Base-by-base conservation (phyloP, 345 rosid species). In the Cardiospermum halicacabum region DNA sequence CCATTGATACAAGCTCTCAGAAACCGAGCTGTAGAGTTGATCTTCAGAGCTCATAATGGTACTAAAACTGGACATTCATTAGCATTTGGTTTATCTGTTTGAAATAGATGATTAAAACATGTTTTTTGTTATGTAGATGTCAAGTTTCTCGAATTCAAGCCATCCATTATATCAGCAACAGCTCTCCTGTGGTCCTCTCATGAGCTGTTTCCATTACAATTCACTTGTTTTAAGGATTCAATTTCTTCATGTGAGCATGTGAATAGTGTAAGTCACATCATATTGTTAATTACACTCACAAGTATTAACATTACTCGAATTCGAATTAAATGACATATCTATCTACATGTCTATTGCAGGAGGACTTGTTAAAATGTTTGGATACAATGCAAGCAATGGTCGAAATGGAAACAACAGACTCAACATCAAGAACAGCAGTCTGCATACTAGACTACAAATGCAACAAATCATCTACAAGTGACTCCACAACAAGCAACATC, bases 161-260 rank as follows among this genome's bases (percentile, higher is more conserved):
- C 94, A 30, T 87, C 94, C 8, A 59, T 70, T 30, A 61, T 85
- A 40, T 84, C 90, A 26, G 94, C 90, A 63, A 79, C 94, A 9
- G 77, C 88, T 8, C 74, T 83, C 56, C 86, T 87, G 24, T 27
- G 68, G 11, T 81, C 94, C 9, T 73, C 81, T 40, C 72, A 80
- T 50, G 90, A 81, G 72, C 74, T 80, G 39, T 72, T 81, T 62
- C 90, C 94, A 4, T 2, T 78, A 56, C 88, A 83, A 19, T 79
- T 66, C 47, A 76, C 75, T 36, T 66, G 77, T 9, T 80, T 78
- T 55, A 64, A 65, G 45, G 30, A 60, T 4, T 78, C 90, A n/a
- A 64, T 83, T 42, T 71, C 58, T 8, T 66, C 73, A 3, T 77
- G 72, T 59, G 72, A 69, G 36, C 68, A 66, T 55, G 74, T 81